These are phyloP conservation scores for Pyrenochaeta sp. DNA, from an alignment of 2,329 filamentous ascomycete genomes.

Conservation along the genomic window DNA sequence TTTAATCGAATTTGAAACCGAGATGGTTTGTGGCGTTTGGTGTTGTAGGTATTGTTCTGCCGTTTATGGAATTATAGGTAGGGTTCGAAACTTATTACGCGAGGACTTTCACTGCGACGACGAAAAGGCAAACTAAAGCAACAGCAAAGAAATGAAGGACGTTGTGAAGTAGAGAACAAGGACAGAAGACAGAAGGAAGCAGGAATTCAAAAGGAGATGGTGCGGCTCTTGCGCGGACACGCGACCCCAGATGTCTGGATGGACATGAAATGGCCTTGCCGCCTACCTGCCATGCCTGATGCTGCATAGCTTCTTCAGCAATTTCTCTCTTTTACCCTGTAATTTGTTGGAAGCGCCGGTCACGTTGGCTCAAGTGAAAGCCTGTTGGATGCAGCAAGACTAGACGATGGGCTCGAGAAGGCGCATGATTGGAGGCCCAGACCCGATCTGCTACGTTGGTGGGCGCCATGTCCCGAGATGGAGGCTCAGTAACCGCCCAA, in stretches of 20 bases:
- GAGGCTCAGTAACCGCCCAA: conserved; percentile 45
- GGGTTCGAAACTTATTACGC: conserved; percentile 23
- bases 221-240: conserved; percentile 32
- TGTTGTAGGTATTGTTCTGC: conserved; percentile 30
- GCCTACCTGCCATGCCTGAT: conserved; percentile 36
- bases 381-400: conserved; percentile 32
- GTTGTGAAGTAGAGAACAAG: conserved; percentile 11
- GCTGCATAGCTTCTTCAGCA: conserved; percentile 32
- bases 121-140: conserved; percentile 16
- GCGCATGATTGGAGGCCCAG: conserved; percentile 44
- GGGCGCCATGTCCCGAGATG: conserved; percentile 42
- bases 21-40: conserved; percentile 34
- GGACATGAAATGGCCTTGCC: conserved; percentile 23
- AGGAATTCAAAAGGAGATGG: conserved; percentile 20
- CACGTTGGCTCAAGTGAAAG: conserved; percentile 33
- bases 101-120: too few relatives aligned
- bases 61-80: conserved; percentile 21
- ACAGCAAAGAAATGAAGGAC: conserved; percentile 14
- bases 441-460: conserved; percentile 32
- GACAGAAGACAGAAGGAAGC: conserved; percentile 17
- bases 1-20: conserved; percentile 32
- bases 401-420: conserved; percentile 23
- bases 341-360: conserved; percentile 36
- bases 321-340: conserved; percentile 19
- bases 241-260: conserved; percentile 35